A percentile compares a stretch with the other conserved stretches of the same genome.
Conservation (phyloP, 2,329 filamentous ascomycete species). For the Alternaria solani region DNA sequence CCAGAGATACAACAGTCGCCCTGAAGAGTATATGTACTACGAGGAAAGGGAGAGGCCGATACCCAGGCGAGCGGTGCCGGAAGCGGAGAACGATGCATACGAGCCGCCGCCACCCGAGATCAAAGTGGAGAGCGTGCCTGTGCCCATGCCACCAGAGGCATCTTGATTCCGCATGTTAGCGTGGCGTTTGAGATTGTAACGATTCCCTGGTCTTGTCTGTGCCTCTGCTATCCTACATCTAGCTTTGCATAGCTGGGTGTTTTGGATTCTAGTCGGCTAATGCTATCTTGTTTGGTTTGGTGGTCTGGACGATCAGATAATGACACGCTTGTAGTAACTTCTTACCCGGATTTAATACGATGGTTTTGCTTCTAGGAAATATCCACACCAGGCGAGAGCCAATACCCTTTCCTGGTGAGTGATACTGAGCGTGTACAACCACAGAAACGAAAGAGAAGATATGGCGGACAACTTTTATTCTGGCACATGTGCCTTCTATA, state of each 20-base stretch:
- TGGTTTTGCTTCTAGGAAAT: neutral
- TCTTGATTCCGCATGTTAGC: neutral
- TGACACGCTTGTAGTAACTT: neutral
- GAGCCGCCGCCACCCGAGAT: constrained; percentile 35
- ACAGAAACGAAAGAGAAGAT: neutral
- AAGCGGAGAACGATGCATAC: constrained; percentile 36
- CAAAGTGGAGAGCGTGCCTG: constrained; percentile 35
- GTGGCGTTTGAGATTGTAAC: neutral
- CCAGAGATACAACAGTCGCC: constrained; percentile 35
- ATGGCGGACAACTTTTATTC: constrained; percentile 15
- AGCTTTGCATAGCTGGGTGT: constrained; percentile 1
- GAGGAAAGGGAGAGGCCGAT: constrained; percentile 41
- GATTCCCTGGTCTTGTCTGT: neutral
- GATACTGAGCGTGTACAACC: neutral
- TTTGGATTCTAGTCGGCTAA: neutral
- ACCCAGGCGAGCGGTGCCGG: constrained; percentile 25
- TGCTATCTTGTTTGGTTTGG: neutral
- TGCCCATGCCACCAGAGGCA: constrained; percentile 22
- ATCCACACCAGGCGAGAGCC: neutral
- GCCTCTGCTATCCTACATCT: neutral
- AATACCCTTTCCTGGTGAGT: neutral
- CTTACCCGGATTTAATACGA: neutral
- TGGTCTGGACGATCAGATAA: neutral
- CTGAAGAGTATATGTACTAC: constrained; percentile 43
- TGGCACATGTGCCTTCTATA: constrained; percentile 31